Evolutionary conservation across 2,329 filamentous ascomycete genomes (phyloP), one percentile per base, ranked within the genome.

Genomic region (Metarhizium anisopliae): DNA sequence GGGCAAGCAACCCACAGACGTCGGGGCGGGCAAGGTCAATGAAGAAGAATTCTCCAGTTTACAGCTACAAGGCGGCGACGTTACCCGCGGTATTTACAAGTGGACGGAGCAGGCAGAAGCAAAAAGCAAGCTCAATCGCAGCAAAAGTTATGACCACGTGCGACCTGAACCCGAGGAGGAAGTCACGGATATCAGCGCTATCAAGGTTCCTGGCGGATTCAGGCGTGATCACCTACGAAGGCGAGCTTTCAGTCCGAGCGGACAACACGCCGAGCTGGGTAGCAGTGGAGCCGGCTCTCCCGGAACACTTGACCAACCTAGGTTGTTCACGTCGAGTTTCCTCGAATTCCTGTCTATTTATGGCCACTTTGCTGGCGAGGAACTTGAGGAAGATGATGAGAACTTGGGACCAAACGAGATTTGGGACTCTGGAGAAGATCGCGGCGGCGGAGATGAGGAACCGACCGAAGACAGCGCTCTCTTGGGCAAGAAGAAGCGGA

Each of bases 331-430:
- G 0, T 91, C 82, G 61, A 99, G 89, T 71, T 99, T 99, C 68
- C 82, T 99, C 58, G 95, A 99, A 69, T 99, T 99, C 65, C 70
- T 99, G 52, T 92, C 90, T 7, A 81, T 99, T 35, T 99, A 96
- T 64, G 94, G 94, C 4, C 94, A 99, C 73, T 99, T 99, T 68
- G 94, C 94, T 2, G 94, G 94, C 72, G 94, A 99, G 71, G 89
- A 96, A 67, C 80, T 99, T 13, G 92, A 96, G 69, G 94, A 99
- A 71, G 94, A 97, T 63, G 94, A 97, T 63, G 93, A 97, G 70
- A 89, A 85, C 2, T 76, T 96, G 14, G 84, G 81, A 5, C 90
- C 90, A 2, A 88, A 95, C 68, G 93, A 96, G 67, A 96, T 96
- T 71, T 96, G 96, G 68, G 87, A 86, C 7, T 92, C 90, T 0